These are phyloP conservation scores for Fragilaria radians DNA, from an alignment of 108 stramenopile species.

Conservation along the genomic window DNA sequence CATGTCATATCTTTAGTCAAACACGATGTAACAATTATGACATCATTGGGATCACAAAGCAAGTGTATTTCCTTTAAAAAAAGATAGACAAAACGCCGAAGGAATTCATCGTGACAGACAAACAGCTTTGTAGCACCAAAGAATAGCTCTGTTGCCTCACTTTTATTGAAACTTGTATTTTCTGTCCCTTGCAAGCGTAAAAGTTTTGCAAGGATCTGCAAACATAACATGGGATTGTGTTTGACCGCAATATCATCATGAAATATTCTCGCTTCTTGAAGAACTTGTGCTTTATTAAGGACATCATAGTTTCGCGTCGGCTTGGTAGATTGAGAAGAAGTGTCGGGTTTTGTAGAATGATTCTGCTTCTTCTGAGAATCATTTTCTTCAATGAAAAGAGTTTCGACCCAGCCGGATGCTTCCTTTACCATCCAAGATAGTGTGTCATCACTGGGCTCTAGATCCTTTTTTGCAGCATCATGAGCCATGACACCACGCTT, in stretches of 20 bases:
- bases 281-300: constrained; percentile 66
- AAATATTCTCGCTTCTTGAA: constrained; percentile 71
- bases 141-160: constrained; percentile 62
- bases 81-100: constrained; percentile 42
- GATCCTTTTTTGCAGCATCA: background rate
- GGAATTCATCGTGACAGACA: constrained; percentile 30
- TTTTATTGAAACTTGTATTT: constrained; percentile 34
- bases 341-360: background rate
- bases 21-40: constrained; percentile 74
- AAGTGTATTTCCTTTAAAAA: constrained; percentile 81
- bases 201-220: constrained; percentile 71
- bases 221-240: constrained; percentile 57
- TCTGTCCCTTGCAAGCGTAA: constrained; percentile 47
- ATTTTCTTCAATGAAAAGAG: background rate
- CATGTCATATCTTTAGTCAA: constrained; percentile 85
- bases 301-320: constrained; percentile 2
- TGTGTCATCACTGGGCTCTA: too few species aligned
- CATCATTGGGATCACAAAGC: constrained; percentile 67
- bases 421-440: background rate
- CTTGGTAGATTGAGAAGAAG: background rate
- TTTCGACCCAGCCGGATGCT: background rate
- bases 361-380: background rate
- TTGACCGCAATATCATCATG: constrained; percentile 54
- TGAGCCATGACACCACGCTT: background rate
- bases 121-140: constrained; percentile 87